phyloP scores from a whole-genome alignment of 768 basidiomycete species.

The Podaxis mareebaensis region DNA sequence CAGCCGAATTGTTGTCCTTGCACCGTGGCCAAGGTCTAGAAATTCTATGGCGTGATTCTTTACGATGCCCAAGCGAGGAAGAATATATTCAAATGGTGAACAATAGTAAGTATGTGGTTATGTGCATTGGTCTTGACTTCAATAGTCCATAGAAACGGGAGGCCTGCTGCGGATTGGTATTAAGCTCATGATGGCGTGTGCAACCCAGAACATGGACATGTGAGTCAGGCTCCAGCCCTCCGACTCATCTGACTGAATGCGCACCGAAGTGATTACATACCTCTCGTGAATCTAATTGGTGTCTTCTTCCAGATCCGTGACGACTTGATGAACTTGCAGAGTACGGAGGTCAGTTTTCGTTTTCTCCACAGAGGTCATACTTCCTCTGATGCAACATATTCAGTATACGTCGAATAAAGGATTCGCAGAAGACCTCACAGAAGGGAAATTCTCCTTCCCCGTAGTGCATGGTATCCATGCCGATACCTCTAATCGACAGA shows the following conservation, averaged over 20 bases:
- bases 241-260: background rate
- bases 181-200: conserved; percentile 95
- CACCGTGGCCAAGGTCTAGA: conserved; percentile 97
- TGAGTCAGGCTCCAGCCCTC: conserved; percentile 29
- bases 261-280: conserved; percentile 75
- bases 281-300: conserved; percentile 90
- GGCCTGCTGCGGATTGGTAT: conserved; percentile 90
- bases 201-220: conserved; percentile 61
- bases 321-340: conserved; percentile 94
- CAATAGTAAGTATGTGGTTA: conserved; percentile 62
- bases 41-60: conserved; percentile 89
- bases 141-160: conserved; percentile 72
- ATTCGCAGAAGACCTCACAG: conserved; percentile 91
- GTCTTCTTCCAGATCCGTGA: conserved; percentile 98
- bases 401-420: conserved; percentile 86
- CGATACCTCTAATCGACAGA: conserved; percentile 71
- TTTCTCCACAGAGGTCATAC: background rate
- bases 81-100: conserved; percentile 97
- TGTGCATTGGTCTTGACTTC: background rate
- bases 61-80: conserved; percentile 90
- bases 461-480: conserved; percentile 87
- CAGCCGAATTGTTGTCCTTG: conserved; percentile 74
- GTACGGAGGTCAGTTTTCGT: conserved; percentile 61
- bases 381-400: background rate
- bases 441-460: conserved; percentile 98